These are phyloP conservation scores for Ulmus americana DNA, from an alignment of 331 rosid genomes.

Conservation along the genomic window DNA sequence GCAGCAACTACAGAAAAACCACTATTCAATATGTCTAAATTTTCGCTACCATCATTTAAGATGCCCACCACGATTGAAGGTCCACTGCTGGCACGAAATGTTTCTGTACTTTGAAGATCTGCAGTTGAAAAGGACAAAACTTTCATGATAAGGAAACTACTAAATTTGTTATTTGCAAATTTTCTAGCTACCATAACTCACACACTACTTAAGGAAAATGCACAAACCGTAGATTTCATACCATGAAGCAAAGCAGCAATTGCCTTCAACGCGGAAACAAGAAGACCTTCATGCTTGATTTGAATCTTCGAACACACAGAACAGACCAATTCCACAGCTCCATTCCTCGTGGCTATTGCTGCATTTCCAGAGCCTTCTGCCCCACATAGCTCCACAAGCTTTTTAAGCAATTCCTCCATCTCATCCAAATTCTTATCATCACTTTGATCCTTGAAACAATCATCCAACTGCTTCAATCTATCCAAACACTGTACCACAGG, in stretches of 20 bases:
- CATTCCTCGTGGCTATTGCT: slow-evolving; percentile 64
- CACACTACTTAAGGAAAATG: neutral
- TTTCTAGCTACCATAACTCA: too few relatives aligned
- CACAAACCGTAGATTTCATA: slow-evolving; percentile 19
- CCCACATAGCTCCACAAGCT: slow-evolving; percentile 39
- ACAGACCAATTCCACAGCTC: slow-evolving; percentile 56
- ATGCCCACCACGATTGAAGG: slow-evolving; percentile 48
- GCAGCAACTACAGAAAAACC: slow-evolving; percentile 72
- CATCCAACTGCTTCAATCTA: slow-evolving; percentile 35
- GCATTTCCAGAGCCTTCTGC: slow-evolving; percentile 47
- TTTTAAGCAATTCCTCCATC: slow-evolving; percentile 31
- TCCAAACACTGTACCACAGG: slow-evolving; percentile 62
- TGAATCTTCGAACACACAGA: slow-evolving; percentile 49
- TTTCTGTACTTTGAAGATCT: slow-evolving; percentile 74
- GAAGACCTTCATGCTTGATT: slow-evolving; percentile 13
- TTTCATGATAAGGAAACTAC: neutral
- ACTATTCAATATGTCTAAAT: slow-evolving; percentile 40
- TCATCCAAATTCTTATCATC: slow-evolving; percentile 19
- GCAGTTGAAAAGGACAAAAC: slow-evolving; percentile 22
- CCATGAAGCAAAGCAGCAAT: slow-evolving; percentile 57
- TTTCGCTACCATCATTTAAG: slow-evolving; percentile 35
- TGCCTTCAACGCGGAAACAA: slow-evolving; percentile 50
- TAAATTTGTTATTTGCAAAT: neutral
- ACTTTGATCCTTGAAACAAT: slow-evolving; percentile 19
- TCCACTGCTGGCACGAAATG: slow-evolving; percentile 54